Conservation (phyloP, 2,329 filamentous ascomycete genomes). For the Monosporascus sp. region DNA sequence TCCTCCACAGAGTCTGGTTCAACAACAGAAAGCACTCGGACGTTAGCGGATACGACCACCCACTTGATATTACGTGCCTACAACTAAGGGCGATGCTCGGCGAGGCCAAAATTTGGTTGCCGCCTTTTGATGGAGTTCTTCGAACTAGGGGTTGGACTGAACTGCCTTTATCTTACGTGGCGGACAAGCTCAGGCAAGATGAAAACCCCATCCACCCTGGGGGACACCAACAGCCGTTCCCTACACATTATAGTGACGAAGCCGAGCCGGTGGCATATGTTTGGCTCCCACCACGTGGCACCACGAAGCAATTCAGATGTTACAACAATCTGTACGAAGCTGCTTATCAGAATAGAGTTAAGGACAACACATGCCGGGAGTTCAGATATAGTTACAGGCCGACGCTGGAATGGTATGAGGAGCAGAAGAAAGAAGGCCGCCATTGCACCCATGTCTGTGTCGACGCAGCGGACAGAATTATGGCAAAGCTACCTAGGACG, state of each 20-base stretch:
- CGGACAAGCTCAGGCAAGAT: not conserved
- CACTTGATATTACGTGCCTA: conserved; percentile 39
- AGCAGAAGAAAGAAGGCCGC: conserved; percentile 42
- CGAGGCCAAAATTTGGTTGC: conserved; percentile 31
- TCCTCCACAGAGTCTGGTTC: conserved; percentile 42
- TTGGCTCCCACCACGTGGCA: conserved; percentile 42
- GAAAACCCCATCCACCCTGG: conserved; percentile 1
- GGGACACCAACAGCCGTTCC: conserved; percentile 9
- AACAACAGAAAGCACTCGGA: conserved; percentile 24
- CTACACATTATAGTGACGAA: conserved; percentile 17
- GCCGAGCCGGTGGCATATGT: conserved; percentile 32
- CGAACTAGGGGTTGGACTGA: conserved; percentile 32
- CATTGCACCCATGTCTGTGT: conserved; percentile 46
- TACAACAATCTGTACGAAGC: conserved; percentile 41
- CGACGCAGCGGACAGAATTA: conserved; percentile 37
- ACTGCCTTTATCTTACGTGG: conserved; percentile 17
- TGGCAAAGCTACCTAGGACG: conserved; percentile 13
- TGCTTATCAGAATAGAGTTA: conserved; percentile 20
- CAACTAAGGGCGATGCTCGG: conserved; percentile 30
- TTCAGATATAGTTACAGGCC: conserved; percentile 40
- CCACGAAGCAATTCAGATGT: conserved; percentile 26
- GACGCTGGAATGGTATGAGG: conserved; percentile 48
- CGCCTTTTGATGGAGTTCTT: conserved; percentile 27
- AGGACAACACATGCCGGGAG: conserved; percentile 9
- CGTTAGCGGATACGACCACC: conserved; percentile 24